A percentile compares a stretch with the other conserved stretches of the same genome.
These are phyloP conservation scores for Dioszegia crocea DNA, from an alignment of 768 basidiomycete species.

Conservation along the genomic window DNA sequence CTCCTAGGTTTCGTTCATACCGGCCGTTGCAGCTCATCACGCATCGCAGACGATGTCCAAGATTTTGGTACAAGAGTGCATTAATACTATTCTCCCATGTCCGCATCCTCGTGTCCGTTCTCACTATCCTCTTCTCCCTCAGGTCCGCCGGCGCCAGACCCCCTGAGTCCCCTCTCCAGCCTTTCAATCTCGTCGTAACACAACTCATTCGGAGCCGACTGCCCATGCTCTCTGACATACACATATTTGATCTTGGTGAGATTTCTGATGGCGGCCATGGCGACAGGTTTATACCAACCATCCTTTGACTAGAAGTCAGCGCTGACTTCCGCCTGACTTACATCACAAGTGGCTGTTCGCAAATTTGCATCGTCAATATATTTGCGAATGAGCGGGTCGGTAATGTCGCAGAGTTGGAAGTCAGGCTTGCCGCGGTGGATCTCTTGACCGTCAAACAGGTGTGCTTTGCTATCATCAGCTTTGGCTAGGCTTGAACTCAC, in stretches of 20 bases:
- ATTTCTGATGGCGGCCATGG: slow-evolving; percentile 76
- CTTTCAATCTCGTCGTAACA: slow-evolving; percentile 29
- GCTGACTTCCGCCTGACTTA: slow-evolving; percentile 50
- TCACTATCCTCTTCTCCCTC: not conserved
- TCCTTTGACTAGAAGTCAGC: slow-evolving; percentile 9
- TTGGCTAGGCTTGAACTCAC: slow-evolving; percentile 28
- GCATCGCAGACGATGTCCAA: no score
- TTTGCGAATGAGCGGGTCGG: slow-evolving; percentile 72
- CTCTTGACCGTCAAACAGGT: slow-evolving; percentile 82
- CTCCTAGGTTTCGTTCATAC: no score
- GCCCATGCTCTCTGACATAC: slow-evolving; percentile 57
- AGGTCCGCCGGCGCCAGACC: not conserved
- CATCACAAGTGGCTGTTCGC: slow-evolving; percentile 68
- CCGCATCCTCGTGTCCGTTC: not conserved
- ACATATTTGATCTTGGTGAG: slow-evolving; percentile 78
- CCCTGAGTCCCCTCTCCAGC: slow-evolving; percentile 15
- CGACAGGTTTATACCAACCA: slow-evolving; percentile 78
- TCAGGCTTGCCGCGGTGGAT: slow-evolving; percentile 81
- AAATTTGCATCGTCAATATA: slow-evolving; percentile 74
- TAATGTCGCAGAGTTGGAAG: slow-evolving; percentile 90
- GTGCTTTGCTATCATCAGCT: slow-evolving; percentile 52
- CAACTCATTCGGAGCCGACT: slow-evolving; percentile 50
- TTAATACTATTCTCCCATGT: not conserved
- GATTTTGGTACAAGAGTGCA: no score
- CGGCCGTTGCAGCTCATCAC: no score